Conservation (phyloP, 1,284 basidiomycete genomes). For the Pseudozyma hubeiensis region DNA sequence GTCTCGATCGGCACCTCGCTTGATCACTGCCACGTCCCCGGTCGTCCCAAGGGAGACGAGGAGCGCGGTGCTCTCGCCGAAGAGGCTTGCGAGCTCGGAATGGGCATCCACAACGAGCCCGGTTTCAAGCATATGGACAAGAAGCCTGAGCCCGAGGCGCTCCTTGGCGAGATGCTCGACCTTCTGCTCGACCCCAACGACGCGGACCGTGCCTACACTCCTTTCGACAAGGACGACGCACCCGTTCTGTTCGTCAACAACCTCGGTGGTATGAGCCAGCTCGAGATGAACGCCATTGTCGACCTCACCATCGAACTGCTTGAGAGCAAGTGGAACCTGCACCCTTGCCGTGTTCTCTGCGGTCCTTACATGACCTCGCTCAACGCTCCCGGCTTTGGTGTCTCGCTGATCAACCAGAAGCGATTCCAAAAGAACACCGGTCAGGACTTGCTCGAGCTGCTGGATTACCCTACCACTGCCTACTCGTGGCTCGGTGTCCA, state of each 20-base stretch:
- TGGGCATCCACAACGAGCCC: constrained; percentile 75
- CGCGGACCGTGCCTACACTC: constrained; percentile 68
- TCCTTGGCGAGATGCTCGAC: constrained; percentile 62
- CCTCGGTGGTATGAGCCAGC: constrained; percentile 73
- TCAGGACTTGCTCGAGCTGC: constrained; percentile 68
- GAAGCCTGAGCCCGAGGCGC: constrained; percentile 57
- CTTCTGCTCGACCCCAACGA: constrained; percentile 70
- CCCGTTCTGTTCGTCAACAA: constrained; percentile 73
- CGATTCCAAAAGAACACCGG: constrained; percentile 67
- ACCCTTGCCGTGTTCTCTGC: constrained; percentile 70
- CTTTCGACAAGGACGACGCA: constrained; percentile 71
- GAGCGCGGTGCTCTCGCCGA: constrained; percentile 64
- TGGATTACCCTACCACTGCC: constrained; percentile 71
- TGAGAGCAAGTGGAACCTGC: constrained; percentile 64
- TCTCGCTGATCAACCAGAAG: constrained; percentile 71
- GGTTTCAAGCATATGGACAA: constrained; percentile 71
- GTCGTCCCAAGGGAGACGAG: constrained; percentile 68
- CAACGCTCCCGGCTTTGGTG: constrained; percentile 72
- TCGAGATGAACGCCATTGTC: constrained; percentile 73
- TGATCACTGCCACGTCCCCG: constrained; percentile 75
- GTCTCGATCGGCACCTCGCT: constrained; percentile 74
- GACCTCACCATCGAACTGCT: constrained; percentile 71
- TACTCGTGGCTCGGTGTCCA: constrained; percentile 70
- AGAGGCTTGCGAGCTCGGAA: constrained; percentile 72
- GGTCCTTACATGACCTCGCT: constrained; percentile 72